Conservation (phyloP, 129 eudicot species). For the Ambrosia trifida region DNA sequence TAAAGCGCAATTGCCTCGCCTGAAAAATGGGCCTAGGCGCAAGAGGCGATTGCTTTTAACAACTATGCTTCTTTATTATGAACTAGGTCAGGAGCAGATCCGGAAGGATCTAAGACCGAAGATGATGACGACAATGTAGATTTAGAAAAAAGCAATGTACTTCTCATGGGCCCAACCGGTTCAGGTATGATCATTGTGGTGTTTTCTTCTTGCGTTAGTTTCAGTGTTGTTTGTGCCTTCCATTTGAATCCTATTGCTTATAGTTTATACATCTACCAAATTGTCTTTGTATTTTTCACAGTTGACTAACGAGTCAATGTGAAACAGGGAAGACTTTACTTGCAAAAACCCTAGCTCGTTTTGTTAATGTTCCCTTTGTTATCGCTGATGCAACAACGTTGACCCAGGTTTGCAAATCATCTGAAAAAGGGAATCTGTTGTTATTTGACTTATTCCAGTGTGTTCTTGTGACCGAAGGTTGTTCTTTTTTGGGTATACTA, state of each 20-base stretch:
- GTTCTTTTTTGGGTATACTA: constrained; percentile 7
- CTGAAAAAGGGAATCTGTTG: constrained; percentile 20
- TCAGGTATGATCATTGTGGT: constrained; percentile 54
- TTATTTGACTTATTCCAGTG: not conserved
- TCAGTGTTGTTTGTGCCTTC: not conserved
- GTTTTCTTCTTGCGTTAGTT: constrained; percentile 2
- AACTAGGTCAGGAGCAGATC: constrained; percentile 73
- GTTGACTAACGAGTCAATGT: constrained; percentile 22
- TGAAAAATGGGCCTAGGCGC: too few relatives aligned
- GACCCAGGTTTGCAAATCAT: constrained; percentile 58
- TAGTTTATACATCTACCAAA: not conserved
- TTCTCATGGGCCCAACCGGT: constrained; percentile 98
- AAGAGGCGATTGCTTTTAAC: too few relatives aligned
- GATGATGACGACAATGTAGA: constrained; percentile 90
- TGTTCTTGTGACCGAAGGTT: constrained; percentile 15
- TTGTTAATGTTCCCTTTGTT: constrained; percentile 94
- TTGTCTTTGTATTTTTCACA: not conserved
- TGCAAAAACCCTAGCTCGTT: constrained; percentile 94
- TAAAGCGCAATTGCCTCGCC: too few relatives aligned
- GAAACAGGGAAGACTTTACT: constrained; percentile 89
- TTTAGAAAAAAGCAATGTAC: constrained; percentile 92
- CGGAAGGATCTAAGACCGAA: constrained; percentile 35
- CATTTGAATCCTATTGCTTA: constrained; percentile 7
- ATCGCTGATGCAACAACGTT: constrained; percentile 98
- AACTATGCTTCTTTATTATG: too few relatives aligned